phyloP scores from a whole-genome alignment of 1,139 yeast species.

The Pneumocystis sp. region DNA sequence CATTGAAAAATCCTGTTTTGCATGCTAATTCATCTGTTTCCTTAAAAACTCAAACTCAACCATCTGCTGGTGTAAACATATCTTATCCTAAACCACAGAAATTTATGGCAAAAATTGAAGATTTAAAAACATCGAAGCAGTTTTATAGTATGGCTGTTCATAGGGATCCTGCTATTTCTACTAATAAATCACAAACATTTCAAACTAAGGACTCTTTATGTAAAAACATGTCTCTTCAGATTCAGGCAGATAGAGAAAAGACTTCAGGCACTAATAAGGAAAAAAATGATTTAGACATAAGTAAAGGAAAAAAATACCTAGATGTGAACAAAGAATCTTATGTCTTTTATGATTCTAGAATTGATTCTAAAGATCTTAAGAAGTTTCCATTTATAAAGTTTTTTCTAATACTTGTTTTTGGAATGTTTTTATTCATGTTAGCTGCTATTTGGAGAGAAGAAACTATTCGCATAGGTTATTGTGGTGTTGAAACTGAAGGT shows the following conservation, averaged over 20 bases:
- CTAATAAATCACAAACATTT: background rate
- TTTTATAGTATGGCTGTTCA: background rate
- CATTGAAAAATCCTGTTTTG: background rate
- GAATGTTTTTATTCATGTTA: slow-evolving; percentile 2
- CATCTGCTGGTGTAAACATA: background rate
- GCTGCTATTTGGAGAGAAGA: slow-evolving; percentile 23
- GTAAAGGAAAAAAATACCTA: background rate
- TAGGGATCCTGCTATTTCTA: background rate
- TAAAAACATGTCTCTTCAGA: background rate
- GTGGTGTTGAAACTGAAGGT: slow-evolving; percentile 21
- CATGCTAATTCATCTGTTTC: background rate
- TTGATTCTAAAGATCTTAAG: background rate
- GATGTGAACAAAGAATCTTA: background rate
- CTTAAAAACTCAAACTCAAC: background rate
- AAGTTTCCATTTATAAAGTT: background rate
- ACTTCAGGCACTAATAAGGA: background rate
- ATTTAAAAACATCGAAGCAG: background rate
- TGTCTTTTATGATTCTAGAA: background rate
- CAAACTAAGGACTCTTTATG: background rate
- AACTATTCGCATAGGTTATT: slow-evolving; percentile 24
- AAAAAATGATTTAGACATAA: background rate
- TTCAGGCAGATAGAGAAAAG: background rate
- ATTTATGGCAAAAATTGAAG: background rate
- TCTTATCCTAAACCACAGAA: background rate
- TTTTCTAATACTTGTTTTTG: background rate